Conservation (phyloP, 2,329 filamentous ascomycete genomes). For the Ophiostoma novo-ulmi region DNA sequence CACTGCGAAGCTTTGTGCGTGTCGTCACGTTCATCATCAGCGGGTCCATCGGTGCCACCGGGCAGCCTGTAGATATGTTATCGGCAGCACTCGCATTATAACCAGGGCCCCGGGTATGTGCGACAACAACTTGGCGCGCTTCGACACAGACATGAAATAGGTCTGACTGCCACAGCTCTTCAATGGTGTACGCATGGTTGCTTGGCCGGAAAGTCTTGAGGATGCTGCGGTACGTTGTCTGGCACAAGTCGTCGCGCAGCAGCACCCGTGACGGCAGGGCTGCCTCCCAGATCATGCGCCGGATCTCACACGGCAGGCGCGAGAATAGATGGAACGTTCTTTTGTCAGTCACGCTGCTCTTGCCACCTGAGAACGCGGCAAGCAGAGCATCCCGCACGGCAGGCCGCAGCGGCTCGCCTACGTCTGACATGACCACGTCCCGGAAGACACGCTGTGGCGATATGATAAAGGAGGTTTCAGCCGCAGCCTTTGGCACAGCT, state of each 20-base stretch:
- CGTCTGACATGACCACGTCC: slow-evolving; percentile 26
- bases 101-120: not conserved
- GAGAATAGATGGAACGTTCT: slow-evolving; percentile 21
- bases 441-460: slow-evolving; percentile 25
- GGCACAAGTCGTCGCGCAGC: slow-evolving; percentile 22
- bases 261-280: slow-evolving; percentile 26
- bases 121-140: slow-evolving; percentile 22
- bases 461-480: slow-evolving; percentile 14
- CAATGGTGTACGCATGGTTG: slow-evolving; percentile 16
- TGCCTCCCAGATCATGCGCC: slow-evolving; percentile 26
- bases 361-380: slow-evolving; percentile 9
- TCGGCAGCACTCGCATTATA: not conserved
- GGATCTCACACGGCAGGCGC: slow-evolving; percentile 25
- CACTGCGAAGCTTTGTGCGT: slow-evolving; percentile 1
- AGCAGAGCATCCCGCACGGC: slow-evolving; percentile 23
- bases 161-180: slow-evolving; percentile 27
- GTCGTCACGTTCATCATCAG: slow-evolving; percentile 13
- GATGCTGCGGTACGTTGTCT: not conserved
- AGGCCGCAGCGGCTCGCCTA: slow-evolving; percentile 21
- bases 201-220: not conserved
- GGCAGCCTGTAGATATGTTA: not conserved
- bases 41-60: not conserved
- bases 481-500: too few species aligned
- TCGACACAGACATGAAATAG: slow-evolving; percentile 25
- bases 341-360: not conserved